phyloP scores from a whole-genome alignment of 352 stramenopile species.

The Thalassiosira mediterranea region DNA sequence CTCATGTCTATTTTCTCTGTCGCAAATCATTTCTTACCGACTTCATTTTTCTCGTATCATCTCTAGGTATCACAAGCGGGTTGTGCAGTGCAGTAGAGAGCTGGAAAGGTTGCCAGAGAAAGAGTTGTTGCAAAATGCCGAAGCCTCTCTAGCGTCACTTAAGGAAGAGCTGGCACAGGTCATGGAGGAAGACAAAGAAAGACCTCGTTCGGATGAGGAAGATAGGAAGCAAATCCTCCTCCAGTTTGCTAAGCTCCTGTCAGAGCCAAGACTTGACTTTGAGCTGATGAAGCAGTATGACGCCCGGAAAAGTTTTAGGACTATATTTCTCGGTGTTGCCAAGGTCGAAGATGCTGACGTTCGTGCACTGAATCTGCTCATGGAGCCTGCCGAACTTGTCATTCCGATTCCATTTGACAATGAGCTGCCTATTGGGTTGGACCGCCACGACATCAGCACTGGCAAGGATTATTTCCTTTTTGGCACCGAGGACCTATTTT shows the following conservation, averaged over 20 bases:
- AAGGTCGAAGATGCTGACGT: conserved; percentile 16
- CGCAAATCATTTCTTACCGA: too few species aligned
- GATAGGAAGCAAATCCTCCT: conserved; percentile 12
- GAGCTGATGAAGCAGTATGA: conserved; percentile 3
- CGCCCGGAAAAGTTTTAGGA: background rate
- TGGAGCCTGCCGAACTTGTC: conserved; percentile 27
- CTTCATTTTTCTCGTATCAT: too few species aligned
- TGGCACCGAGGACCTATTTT: conserved; percentile 12
- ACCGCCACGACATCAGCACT: background rate
- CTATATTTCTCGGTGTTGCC: conserved; percentile 25
- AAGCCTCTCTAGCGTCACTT: background rate
- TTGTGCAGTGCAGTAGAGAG: conserved; percentile 3
- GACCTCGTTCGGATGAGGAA: background rate
- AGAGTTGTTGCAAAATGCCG: background rate
- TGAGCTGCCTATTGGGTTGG: background rate
- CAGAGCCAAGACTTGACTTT: conserved; percentile 15
- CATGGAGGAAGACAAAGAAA: conserved; percentile 4
- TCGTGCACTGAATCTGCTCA: conserved; percentile 27
- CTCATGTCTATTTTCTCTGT: too few species aligned
- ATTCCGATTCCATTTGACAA: conserved; percentile 10
- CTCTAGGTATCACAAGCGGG: background rate
- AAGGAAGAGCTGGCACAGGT: conserved; percentile 9
- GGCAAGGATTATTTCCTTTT: conserved; percentile 27
- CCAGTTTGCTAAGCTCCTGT: conserved; percentile 23
- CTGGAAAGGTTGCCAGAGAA: background rate